Evolutionary conservation across 108 stramenopile species (phyloP).

Genomic region (Cyclotella baltica): DNA sequence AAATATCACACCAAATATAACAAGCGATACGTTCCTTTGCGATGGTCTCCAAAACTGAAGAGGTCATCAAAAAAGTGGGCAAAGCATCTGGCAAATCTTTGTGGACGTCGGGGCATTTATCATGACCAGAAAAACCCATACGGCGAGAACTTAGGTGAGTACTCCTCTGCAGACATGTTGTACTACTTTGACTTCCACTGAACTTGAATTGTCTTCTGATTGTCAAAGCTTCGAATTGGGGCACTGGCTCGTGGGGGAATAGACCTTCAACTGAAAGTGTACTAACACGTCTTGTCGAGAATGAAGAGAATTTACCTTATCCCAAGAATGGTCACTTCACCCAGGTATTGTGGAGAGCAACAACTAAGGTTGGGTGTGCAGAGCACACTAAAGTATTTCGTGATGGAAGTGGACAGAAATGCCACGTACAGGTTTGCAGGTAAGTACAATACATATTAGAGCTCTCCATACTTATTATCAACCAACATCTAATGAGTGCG

Average conservation of each 20-base stretch:
- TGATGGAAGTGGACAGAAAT: constrained; percentile 1
- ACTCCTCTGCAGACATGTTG: no score
- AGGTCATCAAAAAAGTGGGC: not conserved
- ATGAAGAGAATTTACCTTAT: not conserved
- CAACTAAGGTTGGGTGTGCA: constrained; percentile 6
- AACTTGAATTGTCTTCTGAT: no score
- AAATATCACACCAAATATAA: constrained; percentile 20
- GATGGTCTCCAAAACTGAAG: constrained; percentile 13
- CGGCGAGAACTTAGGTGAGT: constrained; percentile 18
- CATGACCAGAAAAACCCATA: constrained; percentile 2
- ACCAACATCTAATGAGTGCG: no score
- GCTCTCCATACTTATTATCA: no score
- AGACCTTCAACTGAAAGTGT: not conserved
- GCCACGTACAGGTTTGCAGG: constrained; percentile 16
- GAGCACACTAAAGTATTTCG: constrained; percentile 14
- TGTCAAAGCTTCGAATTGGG: constrained; percentile 5
- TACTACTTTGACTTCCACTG: no score
- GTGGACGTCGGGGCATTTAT: constrained; percentile 7
- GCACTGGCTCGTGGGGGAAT: not conserved
- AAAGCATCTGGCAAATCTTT: constrained; percentile 6
- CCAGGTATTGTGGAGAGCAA: constrained; percentile 8
- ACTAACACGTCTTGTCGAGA: not conserved
- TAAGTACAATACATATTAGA: not conserved
- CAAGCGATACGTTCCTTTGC: constrained; percentile 13
- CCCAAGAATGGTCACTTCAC: constrained; percentile 21